Conservation (phyloP, 345 rosid species). For the Microthlaspi erraticum region DNA sequence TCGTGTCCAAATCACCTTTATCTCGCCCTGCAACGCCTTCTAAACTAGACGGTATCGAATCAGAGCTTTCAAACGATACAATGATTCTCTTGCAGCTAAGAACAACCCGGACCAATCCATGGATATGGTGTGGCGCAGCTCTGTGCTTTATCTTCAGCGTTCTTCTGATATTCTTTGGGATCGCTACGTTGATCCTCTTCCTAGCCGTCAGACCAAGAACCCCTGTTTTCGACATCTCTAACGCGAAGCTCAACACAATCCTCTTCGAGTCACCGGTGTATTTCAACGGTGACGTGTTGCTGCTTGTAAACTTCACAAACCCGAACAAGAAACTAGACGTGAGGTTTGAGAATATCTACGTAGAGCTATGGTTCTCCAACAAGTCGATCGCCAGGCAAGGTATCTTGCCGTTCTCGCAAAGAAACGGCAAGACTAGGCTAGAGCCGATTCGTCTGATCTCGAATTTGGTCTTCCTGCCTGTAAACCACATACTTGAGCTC, state of each 20-base stretch:
- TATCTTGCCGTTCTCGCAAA: slow-evolving; percentile 68
- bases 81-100: slow-evolving; percentile 49
- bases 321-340: slow-evolving; percentile 71
- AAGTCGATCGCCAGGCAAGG: slow-evolving; percentile 61
- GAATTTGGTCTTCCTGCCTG: slow-evolving; percentile 79
- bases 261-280: slow-evolving; percentile 80
- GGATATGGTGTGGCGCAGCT: slow-evolving; percentile 78
- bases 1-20: slow-evolving; percentile 51
- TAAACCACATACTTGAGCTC: slow-evolving; percentile 58
- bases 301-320: slow-evolving; percentile 75
- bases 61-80: slow-evolving; percentile 33
- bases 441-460: slow-evolving; percentile 69
- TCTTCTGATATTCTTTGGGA: slow-evolving; percentile 72
- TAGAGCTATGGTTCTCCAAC: slow-evolving; percentile 74
- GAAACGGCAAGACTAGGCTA: slow-evolving; percentile 58
- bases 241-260: slow-evolving; percentile 70
- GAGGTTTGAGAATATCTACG: slow-evolving; percentile 59
- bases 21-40: slow-evolving; percentile 30
- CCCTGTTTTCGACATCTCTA: slow-evolving; percentile 75
- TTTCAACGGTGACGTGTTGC: slow-evolving; percentile 76
- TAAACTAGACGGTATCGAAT: slow-evolving; percentile 35
- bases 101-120: slow-evolving; percentile 56
- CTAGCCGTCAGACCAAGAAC: slow-evolving; percentile 64
- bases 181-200: slow-evolving; percentile 75
- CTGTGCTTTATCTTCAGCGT: slow-evolving; percentile 79